Conservation (phyloP, 306 rosid species). For the Rosa multiflora region DNA sequence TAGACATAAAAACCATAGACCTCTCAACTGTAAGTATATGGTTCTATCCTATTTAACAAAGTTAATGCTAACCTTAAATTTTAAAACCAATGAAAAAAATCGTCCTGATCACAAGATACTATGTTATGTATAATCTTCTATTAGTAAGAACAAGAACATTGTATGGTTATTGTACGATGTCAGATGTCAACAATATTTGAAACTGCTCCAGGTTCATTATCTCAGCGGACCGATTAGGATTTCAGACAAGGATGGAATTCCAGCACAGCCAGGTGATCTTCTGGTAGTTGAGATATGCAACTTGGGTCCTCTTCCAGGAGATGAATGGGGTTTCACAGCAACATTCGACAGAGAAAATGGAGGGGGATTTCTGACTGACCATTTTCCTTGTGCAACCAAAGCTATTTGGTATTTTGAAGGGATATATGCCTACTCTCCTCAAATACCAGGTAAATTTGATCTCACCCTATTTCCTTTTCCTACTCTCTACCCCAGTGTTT, state of each 20-base stretch:
- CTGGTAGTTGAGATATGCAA: slow-evolving; percentile 81
- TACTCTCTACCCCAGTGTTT: background rate
- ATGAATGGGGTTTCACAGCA: slow-evolving; percentile 95
- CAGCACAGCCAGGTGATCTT: slow-evolving; percentile 84
- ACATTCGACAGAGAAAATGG: slow-evolving; percentile 95
- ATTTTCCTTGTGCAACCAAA: slow-evolving; percentile 85
- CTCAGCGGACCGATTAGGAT: slow-evolving; percentile 83
- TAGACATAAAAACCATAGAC: slow-evolving; percentile 57
- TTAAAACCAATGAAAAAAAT: background rate
- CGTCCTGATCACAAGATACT: background rate
- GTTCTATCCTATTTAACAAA: background rate
- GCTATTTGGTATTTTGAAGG: slow-evolving; percentile 95
- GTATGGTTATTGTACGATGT: background rate
- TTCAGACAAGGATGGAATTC: slow-evolving; percentile 65
- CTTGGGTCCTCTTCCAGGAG: slow-evolving; percentile 91
- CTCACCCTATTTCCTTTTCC: slow-evolving; percentile 13
- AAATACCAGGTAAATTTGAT: slow-evolving; percentile 70
- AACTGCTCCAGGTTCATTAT: slow-evolving; percentile 58
- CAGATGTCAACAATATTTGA: background rate
- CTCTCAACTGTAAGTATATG: slow-evolving; percentile 62
- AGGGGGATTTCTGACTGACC: slow-evolving; percentile 86
- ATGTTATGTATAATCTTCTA: background rate
- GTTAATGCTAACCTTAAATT: no score
- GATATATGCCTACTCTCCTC: slow-evolving; percentile 88
- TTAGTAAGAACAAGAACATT: slow-evolving; percentile 1